Evolutionary conservation across 2,329 filamentous ascomycete genomes (phyloP).

Genomic region (Colletotrichum australisinense): DNA sequence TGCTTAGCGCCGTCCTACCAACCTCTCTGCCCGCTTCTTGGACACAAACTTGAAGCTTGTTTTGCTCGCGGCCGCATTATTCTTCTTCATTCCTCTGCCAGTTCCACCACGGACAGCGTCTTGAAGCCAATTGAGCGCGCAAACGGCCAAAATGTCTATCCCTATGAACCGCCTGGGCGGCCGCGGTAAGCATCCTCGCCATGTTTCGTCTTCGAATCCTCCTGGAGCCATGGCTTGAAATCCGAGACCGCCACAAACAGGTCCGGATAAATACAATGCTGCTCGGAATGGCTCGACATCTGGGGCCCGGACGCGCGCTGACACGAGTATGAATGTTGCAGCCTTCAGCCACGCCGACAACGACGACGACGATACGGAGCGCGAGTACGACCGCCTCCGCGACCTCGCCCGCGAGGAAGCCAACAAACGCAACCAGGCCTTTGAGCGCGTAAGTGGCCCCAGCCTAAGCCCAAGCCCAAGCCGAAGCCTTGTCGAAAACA

Average conservation of each 20-base stretch:
- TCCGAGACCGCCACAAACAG: constrained; percentile 9
- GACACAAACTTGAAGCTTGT: neutral
- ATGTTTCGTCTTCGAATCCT: constrained; percentile 3
- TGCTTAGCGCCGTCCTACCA: constrained; percentile 32
- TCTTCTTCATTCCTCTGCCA: constrained; percentile 1
- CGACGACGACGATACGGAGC: constrained; percentile 74
- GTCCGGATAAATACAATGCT: neutral
- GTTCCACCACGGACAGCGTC: neutral
- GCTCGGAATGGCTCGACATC: neutral
- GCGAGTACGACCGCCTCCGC: constrained; percentile 92
- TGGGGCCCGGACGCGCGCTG: neutral
- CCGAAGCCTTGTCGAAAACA: neutral
- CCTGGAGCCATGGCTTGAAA: constrained; percentile 7
- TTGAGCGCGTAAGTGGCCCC: constrained; percentile 69
- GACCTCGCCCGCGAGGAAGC: constrained; percentile 85
- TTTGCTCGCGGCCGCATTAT: constrained; percentile 5
- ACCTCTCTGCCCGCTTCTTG: constrained; percentile 10
- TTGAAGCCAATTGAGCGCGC: neutral
- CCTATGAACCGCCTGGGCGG: constrained; percentile 37
- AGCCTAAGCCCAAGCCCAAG: neutral
- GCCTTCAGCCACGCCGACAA: constrained; percentile 81
- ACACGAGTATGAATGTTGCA: constrained; percentile 47
- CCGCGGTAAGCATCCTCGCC: constrained; percentile 31
- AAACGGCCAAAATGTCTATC: constrained; percentile 28
- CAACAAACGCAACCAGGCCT: constrained; percentile 80